Evolutionary conservation across 805 yeast genomes (phyloP).

Genomic region (Metschnikowia similis): DNA sequence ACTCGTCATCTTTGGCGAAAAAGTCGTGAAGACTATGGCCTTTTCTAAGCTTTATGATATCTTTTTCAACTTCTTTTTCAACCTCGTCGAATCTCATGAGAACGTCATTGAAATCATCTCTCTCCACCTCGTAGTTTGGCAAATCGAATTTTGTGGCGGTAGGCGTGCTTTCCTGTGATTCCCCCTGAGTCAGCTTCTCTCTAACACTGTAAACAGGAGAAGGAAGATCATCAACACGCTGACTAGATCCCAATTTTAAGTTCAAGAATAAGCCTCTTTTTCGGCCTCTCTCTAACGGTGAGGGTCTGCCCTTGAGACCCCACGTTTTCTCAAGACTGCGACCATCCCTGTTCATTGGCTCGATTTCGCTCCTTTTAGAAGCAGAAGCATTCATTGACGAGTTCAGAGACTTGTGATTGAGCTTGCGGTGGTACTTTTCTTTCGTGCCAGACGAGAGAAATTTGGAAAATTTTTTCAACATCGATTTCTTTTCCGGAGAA

Average conservation of each 20-base stretch:
- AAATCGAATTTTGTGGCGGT: constrained; percentile 6
- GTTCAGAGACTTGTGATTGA: constrained; percentile 5
- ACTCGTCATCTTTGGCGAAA: constrained; percentile 40
- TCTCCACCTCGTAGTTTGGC: constrained; percentile 14
- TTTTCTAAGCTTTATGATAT: constrained; percentile 7
- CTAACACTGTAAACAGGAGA: constrained; percentile 8
- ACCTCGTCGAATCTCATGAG: constrained; percentile 16
- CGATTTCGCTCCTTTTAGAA: not conserved
- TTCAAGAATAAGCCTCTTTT: constrained; percentile 1
- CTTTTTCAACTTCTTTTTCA: constrained; percentile 16
- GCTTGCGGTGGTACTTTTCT: not conserved
- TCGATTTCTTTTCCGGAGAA: constrained; percentile 2
- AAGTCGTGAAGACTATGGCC: constrained; percentile 16
- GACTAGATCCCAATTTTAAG: constrained; percentile 3
- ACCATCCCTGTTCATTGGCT: not conserved
- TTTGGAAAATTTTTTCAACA: constrained; percentile 8
- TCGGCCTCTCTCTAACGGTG: not conserved
- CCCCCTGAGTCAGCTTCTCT: not conserved
- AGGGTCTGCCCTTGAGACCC: not conserved
- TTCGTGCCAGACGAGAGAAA: constrained; percentile 9
- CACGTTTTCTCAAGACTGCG: not conserved
- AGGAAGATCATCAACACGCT: constrained; percentile 1
- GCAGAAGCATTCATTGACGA: not conserved
- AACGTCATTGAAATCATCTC: constrained; percentile 15
- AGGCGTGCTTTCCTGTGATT: not conserved